These are phyloP conservation scores for Mortierella antarctica DNA, from an alignment of 192 early-diverging fungal species.

Conservation along the genomic window DNA sequence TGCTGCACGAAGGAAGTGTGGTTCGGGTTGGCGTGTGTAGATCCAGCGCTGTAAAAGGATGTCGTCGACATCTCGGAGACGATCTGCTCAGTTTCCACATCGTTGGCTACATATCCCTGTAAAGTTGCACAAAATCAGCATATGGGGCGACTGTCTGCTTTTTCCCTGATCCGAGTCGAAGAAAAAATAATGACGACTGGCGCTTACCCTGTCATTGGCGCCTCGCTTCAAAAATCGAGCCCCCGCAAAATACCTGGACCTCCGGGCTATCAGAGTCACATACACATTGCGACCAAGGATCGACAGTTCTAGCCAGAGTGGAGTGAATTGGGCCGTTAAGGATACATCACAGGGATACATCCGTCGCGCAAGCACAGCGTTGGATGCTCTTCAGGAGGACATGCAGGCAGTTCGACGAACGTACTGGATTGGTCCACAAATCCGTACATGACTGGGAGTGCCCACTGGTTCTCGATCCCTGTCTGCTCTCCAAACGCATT, in stretches of 20 bases:
- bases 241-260: conserved; percentile 95
- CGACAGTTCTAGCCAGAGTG: conserved; percentile 71
- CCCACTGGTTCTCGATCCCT: conserved; percentile 77
- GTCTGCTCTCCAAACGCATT: conserved; percentile 70
- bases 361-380: too few species aligned
- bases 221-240: conserved; percentile 97
- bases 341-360: too few species aligned
- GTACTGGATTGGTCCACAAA: conserved; percentile 97
- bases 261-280: conserved; percentile 93
- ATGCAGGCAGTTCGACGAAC: conserved; percentile 8
- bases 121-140: background rate
- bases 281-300: conserved; percentile 92
- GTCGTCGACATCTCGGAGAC: conserved; percentile 92
- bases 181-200: background rate
- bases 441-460: conserved; percentile 88
- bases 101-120: conserved; percentile 96
- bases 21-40: conserved; percentile 68
- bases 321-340: too few species aligned
- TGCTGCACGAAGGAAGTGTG: conserved; percentile 98
- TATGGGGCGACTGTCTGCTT: background rate
- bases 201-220: conserved; percentile 82
- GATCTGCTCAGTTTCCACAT: conserved; percentile 99
- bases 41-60: conserved; percentile 77
- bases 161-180: background rate
- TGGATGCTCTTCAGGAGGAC: too few species aligned